Percentiles rank a stretch among this genome's conserved stretches.
These are phyloP conservation scores for Quercus engelmannii DNA, from an alignment of 306 rosid genomes.

Conservation along the genomic window DNA sequence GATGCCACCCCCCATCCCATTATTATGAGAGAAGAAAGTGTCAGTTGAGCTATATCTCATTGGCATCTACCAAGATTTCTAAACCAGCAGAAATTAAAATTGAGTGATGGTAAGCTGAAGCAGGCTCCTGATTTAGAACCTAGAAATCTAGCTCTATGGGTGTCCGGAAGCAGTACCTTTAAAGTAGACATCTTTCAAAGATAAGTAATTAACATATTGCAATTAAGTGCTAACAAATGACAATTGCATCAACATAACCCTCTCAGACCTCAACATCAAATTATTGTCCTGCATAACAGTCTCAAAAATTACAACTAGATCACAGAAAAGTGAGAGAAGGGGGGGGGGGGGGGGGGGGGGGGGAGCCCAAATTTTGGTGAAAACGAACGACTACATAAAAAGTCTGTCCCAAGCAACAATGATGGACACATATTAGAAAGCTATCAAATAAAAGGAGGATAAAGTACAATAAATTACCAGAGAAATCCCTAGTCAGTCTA, in stretches of 20 bases:
- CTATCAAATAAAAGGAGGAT: not conserved
- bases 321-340: too few relatives aligned
- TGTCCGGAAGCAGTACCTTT: not conserved
- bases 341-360: too few relatives aligned
- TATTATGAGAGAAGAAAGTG: too few relatives aligned
- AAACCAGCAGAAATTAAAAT: not conserved
- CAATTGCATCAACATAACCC: not conserved
- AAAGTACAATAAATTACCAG: conserved; percentile 37
- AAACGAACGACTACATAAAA: not conserved
- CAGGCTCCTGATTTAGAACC: too few relatives aligned
- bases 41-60: too few relatives aligned
- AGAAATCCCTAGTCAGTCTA: conserved; percentile 20
- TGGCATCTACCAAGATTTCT: too few relatives aligned
- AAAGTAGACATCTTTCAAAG: not conserved
- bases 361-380: not conserved
- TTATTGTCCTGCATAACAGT: not conserved
- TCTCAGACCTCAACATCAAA: not conserved
- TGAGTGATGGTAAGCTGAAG: not conserved
- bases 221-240: not conserved
- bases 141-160: not conserved
- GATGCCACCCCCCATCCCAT: too few relatives aligned
- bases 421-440: not conserved
- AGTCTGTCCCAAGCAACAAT: conserved; percentile 4
- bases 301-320: not conserved
- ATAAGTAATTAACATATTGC: not conserved